Evolutionary conservation across 129 eudicot genomes (phyloP), one percentile per base, ranked within the genome.

Genomic region (Flaveria ramosissima): DNA sequence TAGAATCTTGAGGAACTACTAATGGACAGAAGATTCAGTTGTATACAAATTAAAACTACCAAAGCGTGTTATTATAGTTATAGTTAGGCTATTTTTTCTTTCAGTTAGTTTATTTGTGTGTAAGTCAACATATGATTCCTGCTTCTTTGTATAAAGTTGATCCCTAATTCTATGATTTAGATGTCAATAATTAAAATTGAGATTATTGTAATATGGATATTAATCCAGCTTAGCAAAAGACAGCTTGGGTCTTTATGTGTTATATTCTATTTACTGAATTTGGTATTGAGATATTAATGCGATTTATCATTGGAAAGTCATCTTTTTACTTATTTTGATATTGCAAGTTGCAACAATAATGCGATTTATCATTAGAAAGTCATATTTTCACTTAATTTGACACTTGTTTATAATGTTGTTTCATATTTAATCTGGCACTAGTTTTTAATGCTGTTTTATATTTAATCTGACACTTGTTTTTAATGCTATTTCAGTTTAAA

Each of bases 381-480:
- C 60, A 61, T 62, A 56, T 57, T 42, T 39, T n/a, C 26, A 52
- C 50, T 32, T 52, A 32, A 72, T 32, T 39, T 9, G 16, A 20
- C 68, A 57, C 32, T 30, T 72, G 45, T 36, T 56, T n/a, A 21
- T 41, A 23, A 45, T 57, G 62, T 9, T 48, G 9, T 48, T 61
- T 7, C 45, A 15, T 41, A 68, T n/a, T 15, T 77, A 57, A 45
- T 43, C 27, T 69, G n/a, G 15, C 69, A 42, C 39, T 36, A 41
- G 66, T 39, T 59, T 73, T 21, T 23, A 45, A 46, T 60, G 53
- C 11, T 66, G 6, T 65, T 62, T 7, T 13, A 23, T 42, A 55
- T 55, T 15, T 77, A 78, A 15, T 43, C 27, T 70, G 11, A 23
- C 78, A 59, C 21, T 36, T 73, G 39, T 56, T 59, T 72, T 24